These are phyloP conservation scores for Exidia glandulosa DNA, from an alignment of 768 basidiomycete genomes.

Conservation along the genomic window DNA sequence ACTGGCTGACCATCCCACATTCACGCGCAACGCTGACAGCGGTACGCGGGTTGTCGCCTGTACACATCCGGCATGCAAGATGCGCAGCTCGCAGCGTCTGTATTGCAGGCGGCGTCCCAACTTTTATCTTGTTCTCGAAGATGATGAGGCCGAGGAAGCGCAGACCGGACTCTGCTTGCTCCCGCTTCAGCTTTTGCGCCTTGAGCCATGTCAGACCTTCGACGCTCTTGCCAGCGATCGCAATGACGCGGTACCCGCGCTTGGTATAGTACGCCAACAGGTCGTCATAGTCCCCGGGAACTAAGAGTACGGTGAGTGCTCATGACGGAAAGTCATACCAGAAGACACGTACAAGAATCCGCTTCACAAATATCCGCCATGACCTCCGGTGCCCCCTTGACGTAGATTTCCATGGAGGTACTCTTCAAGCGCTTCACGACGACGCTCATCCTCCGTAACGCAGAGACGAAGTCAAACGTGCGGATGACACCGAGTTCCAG, in stretches of 20 bases:
- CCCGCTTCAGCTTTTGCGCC: constrained; percentile 92
- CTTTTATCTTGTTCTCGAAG: constrained; percentile 96
- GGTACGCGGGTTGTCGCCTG: constrained; percentile 93
- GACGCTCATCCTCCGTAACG: constrained; percentile 92
- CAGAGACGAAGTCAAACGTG: constrained; percentile 92
- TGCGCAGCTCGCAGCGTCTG: constrained; percentile 81
- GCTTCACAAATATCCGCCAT: constrained; percentile 92
- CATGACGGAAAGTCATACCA: neutral
- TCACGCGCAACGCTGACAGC: constrained; percentile 96
- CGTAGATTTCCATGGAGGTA: constrained; percentile 92
- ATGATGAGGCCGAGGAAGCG: constrained; percentile 92
- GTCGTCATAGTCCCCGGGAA: constrained; percentile 94
- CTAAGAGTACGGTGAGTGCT: constrained; percentile 30
- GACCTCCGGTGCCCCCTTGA: constrained; percentile 98
- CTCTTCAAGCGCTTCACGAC: constrained; percentile 93
- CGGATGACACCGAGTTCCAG: constrained; percentile 93
- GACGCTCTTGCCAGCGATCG: constrained; percentile 92
- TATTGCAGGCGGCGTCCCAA: constrained; percentile 83
- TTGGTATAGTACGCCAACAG: constrained; percentile 93
- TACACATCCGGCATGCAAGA: constrained; percentile 93
- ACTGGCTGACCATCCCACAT: constrained; percentile 78
- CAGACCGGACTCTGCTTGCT: constrained; percentile 85
- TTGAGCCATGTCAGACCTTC: constrained; percentile 93
- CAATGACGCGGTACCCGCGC: constrained; percentile 95
- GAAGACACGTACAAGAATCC: constrained; percentile 61